Conservation (phyloP, 1,284 basidiomycete genomes). For the Heliocybe sulcata region DNA sequence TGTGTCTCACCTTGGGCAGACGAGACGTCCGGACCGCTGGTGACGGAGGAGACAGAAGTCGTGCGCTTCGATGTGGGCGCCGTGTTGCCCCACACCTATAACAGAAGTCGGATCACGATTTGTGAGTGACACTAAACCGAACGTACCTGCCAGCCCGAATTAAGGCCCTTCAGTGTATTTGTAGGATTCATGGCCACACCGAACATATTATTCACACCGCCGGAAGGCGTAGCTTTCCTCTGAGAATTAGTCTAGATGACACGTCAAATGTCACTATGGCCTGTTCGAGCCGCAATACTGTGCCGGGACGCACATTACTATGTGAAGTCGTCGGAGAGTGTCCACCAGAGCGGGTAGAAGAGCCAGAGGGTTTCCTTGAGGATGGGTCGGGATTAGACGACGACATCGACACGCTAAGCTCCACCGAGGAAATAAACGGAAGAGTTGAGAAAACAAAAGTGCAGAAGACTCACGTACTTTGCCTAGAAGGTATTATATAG, state of each 20-base stretch:
- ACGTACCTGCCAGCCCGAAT: slow-evolving; percentile 67
- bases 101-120: background rate
- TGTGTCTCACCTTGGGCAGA: slow-evolving; percentile 37
- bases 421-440: background rate
- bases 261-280: slow-evolving; percentile 6
- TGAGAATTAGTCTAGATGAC: slow-evolving; percentile 29
- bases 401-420: background rate
- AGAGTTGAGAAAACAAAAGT: background rate
- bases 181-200: slow-evolving; percentile 42
- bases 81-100: slow-evolving; percentile 53
- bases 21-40: slow-evolving; percentile 43
- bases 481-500: background rate
- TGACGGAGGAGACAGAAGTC: slow-evolving; percentile 52
- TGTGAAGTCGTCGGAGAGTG: slow-evolving; percentile 56
- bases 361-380: slow-evolving; percentile 59
- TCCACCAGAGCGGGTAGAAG: slow-evolving; percentile 52
- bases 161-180: slow-evolving; percentile 42
- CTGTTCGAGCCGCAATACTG: background rate
- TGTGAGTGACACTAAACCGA: slow-evolving; percentile 5
- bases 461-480: background rate
- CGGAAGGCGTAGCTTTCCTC: slow-evolving; percentile 34
- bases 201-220: slow-evolving; percentile 39
- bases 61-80: slow-evolving; percentile 47
- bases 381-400: slow-evolving; percentile 32
- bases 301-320: slow-evolving; percentile 35